Base-by-base conservation (phyloP, 129 eudicot genomes). In the Gnaphalium uliginosum region DNA sequence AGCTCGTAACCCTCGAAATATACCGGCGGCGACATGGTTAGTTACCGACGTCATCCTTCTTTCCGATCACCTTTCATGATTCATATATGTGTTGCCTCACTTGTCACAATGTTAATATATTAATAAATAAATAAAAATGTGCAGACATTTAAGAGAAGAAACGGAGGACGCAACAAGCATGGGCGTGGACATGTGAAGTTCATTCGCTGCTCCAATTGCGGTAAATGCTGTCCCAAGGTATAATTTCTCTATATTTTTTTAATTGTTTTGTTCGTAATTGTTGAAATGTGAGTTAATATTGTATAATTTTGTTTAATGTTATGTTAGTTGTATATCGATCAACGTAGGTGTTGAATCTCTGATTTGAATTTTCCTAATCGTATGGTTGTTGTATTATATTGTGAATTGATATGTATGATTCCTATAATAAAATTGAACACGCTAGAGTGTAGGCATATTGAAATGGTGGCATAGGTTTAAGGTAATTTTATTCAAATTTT, bases 151-250 rank as follows among this genome's bases (percentile, higher is more conserved):
- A 88, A 88, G 88, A 54, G 93, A 76, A 88, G 88, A 69, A 88
- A 88, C 39, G 93, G 90, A 15, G 93, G 93, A 13, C 86, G 93
- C 39, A 88, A 85, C 93, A 88, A 88, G 87, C 93, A 88, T 53
- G 93, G 93, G 25, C 93, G 89, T 66, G 93, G 90, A 74, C 93
- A 88, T 29, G 85, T 81, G 32, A 86, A 83, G 57, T 86, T 86
- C 82, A 86, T 88, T 73, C 93, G 90, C 54, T 88, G 93, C 85
- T 88, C 90, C 72, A 88, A 88, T 79, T 88, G 90, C 64, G 94
- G 94, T 43, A 86, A 88, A 56, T 88, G 94, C 50, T 88, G 94
- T 74, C 94, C 94, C 26, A 88, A 88, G 94, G 93, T 86, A n/a
- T 86, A 14, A 32, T 15, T 58, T 25, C 2, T 35, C 32, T 56